phyloP scores from a whole-genome alignment of 768 basidiomycete species.

The Glaciozyma antarctica region DNA sequence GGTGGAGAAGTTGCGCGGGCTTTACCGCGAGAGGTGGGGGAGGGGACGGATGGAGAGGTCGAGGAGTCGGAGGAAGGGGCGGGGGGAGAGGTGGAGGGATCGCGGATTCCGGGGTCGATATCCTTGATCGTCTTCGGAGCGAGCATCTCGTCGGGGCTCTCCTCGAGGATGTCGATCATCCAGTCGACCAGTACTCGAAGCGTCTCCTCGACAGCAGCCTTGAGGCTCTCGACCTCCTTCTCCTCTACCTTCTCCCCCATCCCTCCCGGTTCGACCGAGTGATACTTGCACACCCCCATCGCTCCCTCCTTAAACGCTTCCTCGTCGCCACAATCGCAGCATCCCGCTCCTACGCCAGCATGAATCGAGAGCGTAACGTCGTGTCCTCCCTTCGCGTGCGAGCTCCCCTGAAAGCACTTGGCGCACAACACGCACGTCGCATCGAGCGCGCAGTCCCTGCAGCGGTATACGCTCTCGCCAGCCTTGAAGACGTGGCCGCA shows the following conservation, averaged over 20 bases:
- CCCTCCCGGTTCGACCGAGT: slow-evolving; percentile 28
- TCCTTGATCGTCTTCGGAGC: slow-evolving; percentile 7
- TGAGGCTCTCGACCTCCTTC: slow-evolving; percentile 1
- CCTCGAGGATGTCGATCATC: slow-evolving; percentile 21
- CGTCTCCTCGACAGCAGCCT: background rate
- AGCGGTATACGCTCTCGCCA: slow-evolving; percentile 85
- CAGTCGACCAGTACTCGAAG: slow-evolving; percentile 24
- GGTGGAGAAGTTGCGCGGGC: slow-evolving; percentile 68
- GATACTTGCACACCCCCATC: slow-evolving; percentile 66
- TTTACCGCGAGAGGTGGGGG: slow-evolving; percentile 7
- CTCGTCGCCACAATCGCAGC: slow-evolving; percentile 88
- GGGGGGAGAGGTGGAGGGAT: background rate
- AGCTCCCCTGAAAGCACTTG: slow-evolving; percentile 78
- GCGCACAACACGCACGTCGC: slow-evolving; percentile 84
- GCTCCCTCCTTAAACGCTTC: slow-evolving; percentile 71
- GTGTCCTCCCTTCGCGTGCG: slow-evolving; percentile 61
- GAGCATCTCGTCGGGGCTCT: slow-evolving; percentile 1
- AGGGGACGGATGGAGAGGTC: background rate
- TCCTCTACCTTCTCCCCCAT: background rate
- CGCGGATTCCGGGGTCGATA: background rate
- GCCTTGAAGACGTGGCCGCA: slow-evolving; percentile 82
- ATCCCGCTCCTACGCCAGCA: slow-evolving; percentile 57
- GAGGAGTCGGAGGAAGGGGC: background rate
- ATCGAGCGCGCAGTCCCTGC: slow-evolving; percentile 88
- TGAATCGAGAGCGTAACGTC: slow-evolving; percentile 92